Base-by-base conservation (phyloP, 2,329 filamentous ascomycete genomes). In the Talaromyces pinophilus region DNA sequence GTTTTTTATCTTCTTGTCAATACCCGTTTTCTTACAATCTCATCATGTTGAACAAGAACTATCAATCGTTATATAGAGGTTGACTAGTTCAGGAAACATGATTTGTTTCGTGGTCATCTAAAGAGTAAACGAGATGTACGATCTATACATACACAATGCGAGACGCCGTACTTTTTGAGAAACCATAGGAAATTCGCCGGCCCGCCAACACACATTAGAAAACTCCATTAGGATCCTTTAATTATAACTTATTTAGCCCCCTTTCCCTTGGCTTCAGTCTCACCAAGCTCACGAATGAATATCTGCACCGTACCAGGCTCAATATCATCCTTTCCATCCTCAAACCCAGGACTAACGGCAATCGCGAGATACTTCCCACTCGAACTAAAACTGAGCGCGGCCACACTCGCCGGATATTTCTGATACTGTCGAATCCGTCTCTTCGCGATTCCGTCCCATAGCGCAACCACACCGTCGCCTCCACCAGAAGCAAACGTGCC, bases 391-490 rank as follows among this genome's bases (percentile, higher is more conserved):
- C 87, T 86, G 68, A 96, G 80, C 0, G 90, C 89, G 10, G 91
- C 89, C 7, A 97, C 87, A 73, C 89, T 92, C 52, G 92, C 88
- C 17, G 89, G 85, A 66, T 93, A 92, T 74, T 91, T 91, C 73
- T 93, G 92, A 78, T 97, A 97, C 76, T 96, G 92, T 75, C 92
- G 87, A 78, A 97, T 91, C 76, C 93, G 87, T 73, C 93, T 86
- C 87, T 97, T 97, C 65, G 92, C 91, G 72, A 93, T 89, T 10
- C 91, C 93, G 76, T 97, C 93, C 93, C 93, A 97, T 52, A 97
- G 81, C 5, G 92, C 92, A n/a, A 97, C 92, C 8, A 93, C 91
- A 42, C 92, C 92, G 75, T 97, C 93, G 35, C 93, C 93, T 54
- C 93, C 93, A 33, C 92, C 93, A 13, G 90, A 92, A 0, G 93